Evolutionary conservation across 208 protist species (phyloP), one percentile per base, ranked within the genome.

Genomic region (Leishmania mexicana): DNA sequence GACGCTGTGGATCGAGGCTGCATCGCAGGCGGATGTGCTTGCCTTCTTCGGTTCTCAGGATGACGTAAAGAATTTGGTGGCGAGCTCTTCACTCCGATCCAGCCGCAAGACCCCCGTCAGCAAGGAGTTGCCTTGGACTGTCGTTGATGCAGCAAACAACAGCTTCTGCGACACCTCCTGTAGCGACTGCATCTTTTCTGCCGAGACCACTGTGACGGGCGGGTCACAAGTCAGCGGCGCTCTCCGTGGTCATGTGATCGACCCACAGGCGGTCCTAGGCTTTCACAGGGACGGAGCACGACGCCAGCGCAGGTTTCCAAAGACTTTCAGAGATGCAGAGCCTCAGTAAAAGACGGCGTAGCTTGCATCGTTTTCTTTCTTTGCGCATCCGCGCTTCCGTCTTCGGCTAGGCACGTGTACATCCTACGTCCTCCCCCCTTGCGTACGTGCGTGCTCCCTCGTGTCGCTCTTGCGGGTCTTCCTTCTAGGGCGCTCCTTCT

Each of bases 221-320:
- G 10, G 49, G 28, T 80, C 68, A 1, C 73, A 65, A 7, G 58
- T 4, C 40, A 81, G 73, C 75, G 74, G 58, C 21, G n/a, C 17
- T 42, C 42, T 62, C 15, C 78, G 78, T 58, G 15, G 74, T 68
- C 75, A 62, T 45, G 77, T 86, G 15, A 86, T 86, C n/a, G 83
- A 86, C 57, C 49, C 58, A 28, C 62, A 82, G 31, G 83, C 83
- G 3, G 70, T 71, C 35, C 53, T 80, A 11, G 45, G 21, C 8
- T 86, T 88, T 51, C 79, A 75, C 31, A 83, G 85, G 35, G 79
- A 86, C 28, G 85, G 85, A 15, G 85, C 85, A 21, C 78, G 76
- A 35, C 81, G 85, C 13, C 77, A 85, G 51, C 74, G 74, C 17
- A 57, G 42, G 74, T 11, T 35, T 13, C n/a, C 71, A n/a, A 51